phyloP scores from a whole-genome alignment of 169 alveolate genomes.

The Plasmodium adleri region DNA sequence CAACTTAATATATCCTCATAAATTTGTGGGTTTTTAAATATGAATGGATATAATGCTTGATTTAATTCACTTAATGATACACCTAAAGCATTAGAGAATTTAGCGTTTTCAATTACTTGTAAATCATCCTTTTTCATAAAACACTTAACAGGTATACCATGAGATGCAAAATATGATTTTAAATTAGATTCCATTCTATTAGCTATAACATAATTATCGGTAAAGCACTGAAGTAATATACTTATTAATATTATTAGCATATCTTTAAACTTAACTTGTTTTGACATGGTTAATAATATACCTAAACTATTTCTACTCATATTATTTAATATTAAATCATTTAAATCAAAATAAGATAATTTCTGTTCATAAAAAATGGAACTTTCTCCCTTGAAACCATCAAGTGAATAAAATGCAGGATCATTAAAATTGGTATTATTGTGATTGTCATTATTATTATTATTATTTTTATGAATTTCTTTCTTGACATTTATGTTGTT shows the following conservation, averaged over 20 bases:
- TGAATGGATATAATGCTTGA: constrained; percentile 72
- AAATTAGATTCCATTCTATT: constrained; percentile 52
- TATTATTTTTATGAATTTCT: neutral
- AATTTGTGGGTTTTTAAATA: constrained; percentile 75
- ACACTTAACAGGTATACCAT: constrained; percentile 66
- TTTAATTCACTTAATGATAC: constrained; percentile 65
- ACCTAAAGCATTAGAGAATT: constrained; percentile 61
- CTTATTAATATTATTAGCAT: constrained; percentile 69
- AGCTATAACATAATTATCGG: constrained; percentile 71
- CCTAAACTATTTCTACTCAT: constrained; percentile 70
- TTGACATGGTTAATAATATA: constrained; percentile 67
- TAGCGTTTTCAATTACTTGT: constrained; percentile 24
- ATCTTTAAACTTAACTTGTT: constrained; percentile 74
- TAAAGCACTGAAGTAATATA: constrained; percentile 72
- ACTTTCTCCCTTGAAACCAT: neutral
- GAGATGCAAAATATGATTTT: constrained; percentile 25
- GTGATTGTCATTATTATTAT: neutral
- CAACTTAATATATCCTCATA: constrained; percentile 66
- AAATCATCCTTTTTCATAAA: constrained; percentile 65
- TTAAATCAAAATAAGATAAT: constrained; percentile 27
- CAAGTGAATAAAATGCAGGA: neutral
- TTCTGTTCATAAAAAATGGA: neutral
- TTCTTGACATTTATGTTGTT: neutral
- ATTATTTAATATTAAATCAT: constrained; percentile 61
- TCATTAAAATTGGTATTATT: neutral